Evolutionary conservation across 768 basidiomycete species (phyloP), one percentile per base, ranked within the genome.

Genomic region (Suillus brevipes): DNA sequence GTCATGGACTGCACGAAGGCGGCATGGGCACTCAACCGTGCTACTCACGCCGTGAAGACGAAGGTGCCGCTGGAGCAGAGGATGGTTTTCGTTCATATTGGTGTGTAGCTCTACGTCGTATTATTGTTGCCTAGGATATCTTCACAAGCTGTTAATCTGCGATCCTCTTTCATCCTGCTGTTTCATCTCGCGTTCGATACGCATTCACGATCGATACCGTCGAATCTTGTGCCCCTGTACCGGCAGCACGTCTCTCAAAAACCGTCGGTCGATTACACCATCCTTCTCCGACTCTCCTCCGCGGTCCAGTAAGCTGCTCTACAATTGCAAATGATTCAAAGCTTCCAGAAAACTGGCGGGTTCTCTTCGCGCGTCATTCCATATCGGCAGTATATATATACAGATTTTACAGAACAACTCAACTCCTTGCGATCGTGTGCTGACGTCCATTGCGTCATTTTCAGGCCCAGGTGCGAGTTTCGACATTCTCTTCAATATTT

Each of bases 301-400:
- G n/a, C n/a, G n/a, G n/a, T n/a, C n/a, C 23, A 49, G 23, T 49
- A 13, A 49, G 23, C 12, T 14, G 47, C 13, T 49, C 13, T 23
- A 49, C n/a, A n/a, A n/a, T n/a, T n/a, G n/a, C 5, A 49, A n/a
- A 12, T 23, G 2, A 47, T 23, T 47, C 45, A 47, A 25, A 49
- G 23, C 45, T 23, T 47, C 60, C 36, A 78, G n/a, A n/a, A n/a
- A n/a, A n/a, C n/a, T n/a, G n/a, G n/a, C n/a, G 74, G 65, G 76
- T 77, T 53, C 70, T 23, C 25, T 71, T 66, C 87, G 86, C 76
- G 71, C 37, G 9, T 20, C 10, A 84, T 84, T 31, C 66, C 75
- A 3, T 80, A 87, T 70, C 85, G 86, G 82, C 78, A 9, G n/a
- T n/a, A n/a, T n/a, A n/a, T n/a, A 84, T 88, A 0, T 89, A 88